Conservation (phyloP, 164 flowering plant species). For the Akebia trifoliata region DNA sequence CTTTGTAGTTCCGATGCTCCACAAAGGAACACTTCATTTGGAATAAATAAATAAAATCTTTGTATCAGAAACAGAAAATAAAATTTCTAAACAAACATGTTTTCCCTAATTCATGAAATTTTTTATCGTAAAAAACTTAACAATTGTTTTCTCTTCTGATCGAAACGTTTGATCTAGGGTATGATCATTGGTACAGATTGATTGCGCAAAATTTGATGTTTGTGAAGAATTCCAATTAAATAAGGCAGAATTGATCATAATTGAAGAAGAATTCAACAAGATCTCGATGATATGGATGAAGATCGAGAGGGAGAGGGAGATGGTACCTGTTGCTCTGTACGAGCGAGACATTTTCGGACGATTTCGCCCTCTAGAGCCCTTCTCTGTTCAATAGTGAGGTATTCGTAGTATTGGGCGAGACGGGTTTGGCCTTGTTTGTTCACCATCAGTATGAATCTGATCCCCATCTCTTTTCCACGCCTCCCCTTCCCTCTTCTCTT, state of each 20-base stretch:
- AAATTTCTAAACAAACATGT: neutral
- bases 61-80: neutral
- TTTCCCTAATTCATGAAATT: too few species aligned
- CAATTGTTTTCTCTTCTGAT: too few species aligned
- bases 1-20: constrained; percentile 96
- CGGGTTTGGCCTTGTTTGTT: constrained; percentile 99
- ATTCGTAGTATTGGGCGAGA: constrained; percentile 95
- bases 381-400: constrained; percentile 85
- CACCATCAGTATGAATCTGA: constrained; percentile 93
- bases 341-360: constrained; percentile 97
- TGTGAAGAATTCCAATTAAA: too few species aligned
- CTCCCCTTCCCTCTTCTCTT: constrained; percentile 2
- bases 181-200: too few species aligned
- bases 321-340: constrained; percentile 83
- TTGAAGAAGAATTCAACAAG: too few species aligned
- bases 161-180: too few species aligned
- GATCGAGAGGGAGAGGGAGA: constrained; percentile 3
- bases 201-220: too few species aligned
- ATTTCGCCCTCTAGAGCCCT: constrained; percentile 98
- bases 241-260: too few species aligned
- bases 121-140: too few species aligned
- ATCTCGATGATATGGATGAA: too few species aligned
- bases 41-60: neutral
- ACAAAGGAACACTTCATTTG: constrained; percentile 90
- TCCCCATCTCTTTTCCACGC: constrained; percentile 36